Conservation (phyloP, 2,329 filamentous ascomycete species). For the Stagonosporopsis vannaccii region DNA sequence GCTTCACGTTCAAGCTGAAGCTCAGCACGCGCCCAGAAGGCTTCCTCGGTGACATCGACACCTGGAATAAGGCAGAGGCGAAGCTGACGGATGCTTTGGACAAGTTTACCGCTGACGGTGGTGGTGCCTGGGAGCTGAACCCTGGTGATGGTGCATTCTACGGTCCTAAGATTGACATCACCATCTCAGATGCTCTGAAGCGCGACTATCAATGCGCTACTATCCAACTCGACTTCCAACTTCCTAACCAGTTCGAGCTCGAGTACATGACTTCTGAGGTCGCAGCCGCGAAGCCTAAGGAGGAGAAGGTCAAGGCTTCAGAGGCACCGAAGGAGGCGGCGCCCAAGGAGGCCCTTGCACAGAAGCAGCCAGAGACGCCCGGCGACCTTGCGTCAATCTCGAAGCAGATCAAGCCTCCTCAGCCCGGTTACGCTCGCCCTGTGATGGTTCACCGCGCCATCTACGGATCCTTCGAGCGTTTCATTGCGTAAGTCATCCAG, state of each 20-base stretch:
- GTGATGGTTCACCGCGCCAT: constrained; percentile 90
- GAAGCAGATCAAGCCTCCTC: constrained; percentile 38
- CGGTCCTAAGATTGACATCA: constrained; percentile 98
- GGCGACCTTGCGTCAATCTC: constrained; percentile 26
- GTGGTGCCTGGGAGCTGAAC: constrained; percentile 85
- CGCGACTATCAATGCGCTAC: constrained; percentile 90
- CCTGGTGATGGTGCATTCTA: constrained; percentile 98
- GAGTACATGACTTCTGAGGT: constrained; percentile 80
- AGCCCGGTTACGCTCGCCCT: constrained; percentile 71
- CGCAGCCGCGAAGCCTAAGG: constrained; percentile 52
- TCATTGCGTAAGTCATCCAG: constrained; percentile 61
- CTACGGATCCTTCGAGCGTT: constrained; percentile 72
- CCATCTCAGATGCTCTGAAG: constrained; percentile 84
- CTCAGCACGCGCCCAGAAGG: constrained; percentile 91
- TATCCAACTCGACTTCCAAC: constrained; percentile 92
- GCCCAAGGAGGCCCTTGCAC: constrained; percentile 28
- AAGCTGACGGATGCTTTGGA: constrained; percentile 82
- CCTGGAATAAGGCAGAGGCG: constrained; percentile 87
- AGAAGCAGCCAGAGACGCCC: constrained; percentile 27
- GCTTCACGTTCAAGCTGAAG: constrained; percentile 92
- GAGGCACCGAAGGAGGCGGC: constrained; percentile 38
- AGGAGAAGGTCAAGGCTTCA: constrained; percentile 38
- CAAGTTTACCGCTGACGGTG: constrained; percentile 67
- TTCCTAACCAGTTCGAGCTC: constrained; percentile 84
- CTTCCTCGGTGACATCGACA: constrained; percentile 83